Conservation (phyloP, 2,329 filamentous ascomycete genomes). For the Colletotrichum karsti region DNA sequence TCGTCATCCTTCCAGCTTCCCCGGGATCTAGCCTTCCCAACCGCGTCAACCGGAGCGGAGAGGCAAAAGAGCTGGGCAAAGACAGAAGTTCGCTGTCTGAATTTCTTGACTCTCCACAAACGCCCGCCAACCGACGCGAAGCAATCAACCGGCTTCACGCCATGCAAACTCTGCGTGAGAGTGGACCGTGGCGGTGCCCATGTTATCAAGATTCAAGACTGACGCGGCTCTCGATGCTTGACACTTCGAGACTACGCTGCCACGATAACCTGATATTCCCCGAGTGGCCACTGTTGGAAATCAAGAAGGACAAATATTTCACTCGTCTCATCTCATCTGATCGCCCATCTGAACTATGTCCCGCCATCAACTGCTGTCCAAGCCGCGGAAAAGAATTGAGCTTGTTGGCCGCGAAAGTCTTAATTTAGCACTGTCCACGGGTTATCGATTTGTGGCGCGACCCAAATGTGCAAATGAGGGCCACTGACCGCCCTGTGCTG, state of each 20-base stretch:
- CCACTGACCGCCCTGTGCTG: not conserved
- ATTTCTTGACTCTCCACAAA: not conserved
- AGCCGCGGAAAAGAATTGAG: not conserved
- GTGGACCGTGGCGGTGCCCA: not conserved
- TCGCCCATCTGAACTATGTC: not conserved
- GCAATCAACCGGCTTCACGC: not conserved
- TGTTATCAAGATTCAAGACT: not conserved
- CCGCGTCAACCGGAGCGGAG: not conserved
- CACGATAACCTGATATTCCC: too few relatives aligned
- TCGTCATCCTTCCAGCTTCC: not conserved
- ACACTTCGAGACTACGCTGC: not conserved
- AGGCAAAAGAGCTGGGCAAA: not conserved
- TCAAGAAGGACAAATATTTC: too few relatives aligned
- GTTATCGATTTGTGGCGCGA: not conserved
- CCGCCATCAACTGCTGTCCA: not conserved
- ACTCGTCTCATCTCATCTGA: not conserved
- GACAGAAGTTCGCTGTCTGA: not conserved
- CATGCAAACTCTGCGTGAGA: not conserved
- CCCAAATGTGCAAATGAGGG: slow-evolving; percentile 1
- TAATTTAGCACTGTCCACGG: slow-evolving; percentile 3
- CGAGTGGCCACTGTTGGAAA: too few relatives aligned
- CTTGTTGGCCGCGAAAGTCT: not conserved
- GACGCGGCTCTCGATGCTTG: not conserved
- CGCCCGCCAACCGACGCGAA: not conserved
- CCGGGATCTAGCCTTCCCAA: not conserved